A percentile compares a stretch with the other conserved stretches of the same genome.
These are phyloP conservation scores for Polyporus arcularius DNA, from an alignment of 768 basidiomycete species.

Conservation along the genomic window DNA sequence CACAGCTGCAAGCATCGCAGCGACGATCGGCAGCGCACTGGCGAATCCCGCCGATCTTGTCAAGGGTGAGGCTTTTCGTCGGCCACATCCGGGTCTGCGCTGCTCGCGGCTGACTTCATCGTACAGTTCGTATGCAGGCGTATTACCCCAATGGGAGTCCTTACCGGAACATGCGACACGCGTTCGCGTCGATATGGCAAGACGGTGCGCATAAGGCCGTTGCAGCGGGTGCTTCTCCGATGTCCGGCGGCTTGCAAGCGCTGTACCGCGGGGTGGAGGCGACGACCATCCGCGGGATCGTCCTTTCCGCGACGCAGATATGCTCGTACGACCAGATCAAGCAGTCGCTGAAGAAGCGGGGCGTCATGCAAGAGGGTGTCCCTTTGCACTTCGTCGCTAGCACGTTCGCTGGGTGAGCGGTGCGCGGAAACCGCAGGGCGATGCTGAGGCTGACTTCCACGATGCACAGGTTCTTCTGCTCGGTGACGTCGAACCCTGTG, in stretches of 20 bases:
- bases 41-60: constrained; percentile 40
- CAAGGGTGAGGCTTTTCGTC: constrained; percentile 27
- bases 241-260: constrained; percentile 28
- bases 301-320: constrained; percentile 37
- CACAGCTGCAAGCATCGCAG: constrained; percentile 32
- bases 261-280: constrained; percentile 36
- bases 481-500: constrained; percentile 39
- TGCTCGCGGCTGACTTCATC: neutral
- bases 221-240: constrained; percentile 7
- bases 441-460: neutral
- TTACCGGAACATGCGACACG: constrained; percentile 34
- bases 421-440: neutral
- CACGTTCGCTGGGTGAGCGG: constrained; percentile 34
- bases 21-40: constrained; percentile 35
- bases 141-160: constrained; percentile 36
- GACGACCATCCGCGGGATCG: constrained; percentile 36
- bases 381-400: constrained; percentile 35
- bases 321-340: constrained; percentile 40
- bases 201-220: constrained; percentile 26
- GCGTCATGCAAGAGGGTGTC: constrained; percentile 36
- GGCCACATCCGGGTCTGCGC: neutral
- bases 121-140: constrained; percentile 39
- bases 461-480: constrained; percentile 32
- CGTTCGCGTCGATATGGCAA: constrained; percentile 32
- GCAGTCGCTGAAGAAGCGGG: constrained; percentile 33